Evolutionary conservation across 345 rosid genomes (phyloP).

Genomic region (Rhodomyrtus tomentosa): DNA sequence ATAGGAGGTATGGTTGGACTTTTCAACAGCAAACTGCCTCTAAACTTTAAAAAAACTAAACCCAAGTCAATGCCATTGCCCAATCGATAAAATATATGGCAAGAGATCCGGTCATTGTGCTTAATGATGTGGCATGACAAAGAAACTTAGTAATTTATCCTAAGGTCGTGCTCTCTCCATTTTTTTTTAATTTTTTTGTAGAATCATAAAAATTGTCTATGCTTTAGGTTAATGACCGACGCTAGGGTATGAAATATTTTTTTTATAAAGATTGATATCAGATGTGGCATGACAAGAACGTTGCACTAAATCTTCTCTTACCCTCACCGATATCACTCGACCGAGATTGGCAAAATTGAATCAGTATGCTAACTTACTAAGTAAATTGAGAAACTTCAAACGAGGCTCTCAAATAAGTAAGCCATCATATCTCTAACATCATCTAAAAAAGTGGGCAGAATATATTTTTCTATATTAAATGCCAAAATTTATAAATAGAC

Average conservation of each 20-base stretch:
- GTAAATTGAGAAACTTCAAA: neutral
- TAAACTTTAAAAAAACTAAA: neutral
- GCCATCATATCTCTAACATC: neutral
- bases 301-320: neutral
- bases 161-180: too few relatives aligned
- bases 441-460: neutral
- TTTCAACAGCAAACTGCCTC: neutral
- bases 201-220: neutral
- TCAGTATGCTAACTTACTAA: neutral
- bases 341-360: neutral
- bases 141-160: too few relatives aligned
- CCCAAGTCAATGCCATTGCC: neutral
- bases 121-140: neutral
- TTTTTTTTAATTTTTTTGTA: too few relatives aligned
- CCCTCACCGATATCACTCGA: rapidly evolving
- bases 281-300: neutral
- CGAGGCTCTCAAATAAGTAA: neutral
- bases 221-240: neutral
- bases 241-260: neutral
- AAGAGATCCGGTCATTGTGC: neutral
- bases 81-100: neutral
- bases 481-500: neutral
- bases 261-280: neutral
- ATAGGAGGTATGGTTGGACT: neutral
- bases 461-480: neutral